These are phyloP conservation scores for Chimonanthus salicifolius DNA, from an alignment of 164 flowering plant species.

Conservation along the genomic window DNA sequence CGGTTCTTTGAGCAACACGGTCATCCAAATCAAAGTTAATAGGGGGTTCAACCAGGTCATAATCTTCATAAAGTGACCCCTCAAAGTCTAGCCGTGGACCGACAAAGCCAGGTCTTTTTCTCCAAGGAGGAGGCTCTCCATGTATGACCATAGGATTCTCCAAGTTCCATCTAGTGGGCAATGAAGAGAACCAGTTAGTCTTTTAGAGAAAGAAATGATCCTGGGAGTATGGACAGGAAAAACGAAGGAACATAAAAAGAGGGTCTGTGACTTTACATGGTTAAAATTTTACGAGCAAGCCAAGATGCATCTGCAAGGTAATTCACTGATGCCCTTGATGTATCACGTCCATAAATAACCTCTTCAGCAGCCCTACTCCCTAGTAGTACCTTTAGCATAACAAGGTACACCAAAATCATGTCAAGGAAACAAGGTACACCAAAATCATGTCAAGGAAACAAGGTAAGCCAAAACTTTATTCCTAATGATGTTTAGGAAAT, in stretches of 20 bases:
- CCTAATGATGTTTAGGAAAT: neutral
- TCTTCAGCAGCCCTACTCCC: slow-evolving; percentile 99
- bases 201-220: neutral
- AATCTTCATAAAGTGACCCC: slow-evolving; percentile 77
- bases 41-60: slow-evolving; percentile 72
- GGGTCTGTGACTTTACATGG: slow-evolving; percentile 45
- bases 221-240: neutral
- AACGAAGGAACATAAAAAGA: slow-evolving; percentile 3
- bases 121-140: slow-evolving; percentile 94
- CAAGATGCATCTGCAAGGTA: slow-evolving; percentile 95
- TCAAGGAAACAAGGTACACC: too few species aligned
- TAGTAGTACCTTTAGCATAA: slow-evolving; percentile 60
- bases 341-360: slow-evolving; percentile 81
- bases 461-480: neutral
- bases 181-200: slow-evolving; percentile 2
- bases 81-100: slow-evolving; percentile 94
- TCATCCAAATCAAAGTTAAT: slow-evolving; percentile 77
- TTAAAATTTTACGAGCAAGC: slow-evolving; percentile 97
- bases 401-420: neutral
- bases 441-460: neutral
- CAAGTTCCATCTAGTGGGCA: slow-evolving; percentile 73
- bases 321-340: slow-evolving; percentile 76
- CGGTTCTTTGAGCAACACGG: slow-evolving; percentile 65
- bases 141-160: slow-evolving; percentile 87
- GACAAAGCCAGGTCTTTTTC: slow-evolving; percentile 52